Base-by-base conservation (phyloP, 345 rosid species). In the Trapa incisa region DNA sequence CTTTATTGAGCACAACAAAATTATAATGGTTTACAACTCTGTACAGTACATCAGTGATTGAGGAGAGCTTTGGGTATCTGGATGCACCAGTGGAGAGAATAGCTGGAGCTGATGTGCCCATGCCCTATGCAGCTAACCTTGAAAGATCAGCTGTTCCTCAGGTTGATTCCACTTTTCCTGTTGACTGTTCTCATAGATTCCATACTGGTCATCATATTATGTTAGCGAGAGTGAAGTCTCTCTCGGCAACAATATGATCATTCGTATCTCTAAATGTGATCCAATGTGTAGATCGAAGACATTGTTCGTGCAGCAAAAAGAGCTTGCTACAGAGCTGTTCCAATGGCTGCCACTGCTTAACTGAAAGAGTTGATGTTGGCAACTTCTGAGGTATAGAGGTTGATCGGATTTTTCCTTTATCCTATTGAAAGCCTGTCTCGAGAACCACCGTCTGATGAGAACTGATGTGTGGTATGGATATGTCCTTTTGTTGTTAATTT, bases 121-220 rank as follows among this genome's bases (percentile, higher is more conserved):
- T 87, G 99, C 97, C 99, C 22, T 94, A 91, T 64, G 97, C 99
- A 17, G 89, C 95, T 39, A 94, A 91, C 83, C 85, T 94, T 22
- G 99, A 94, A 82, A 88, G 97, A 77, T 56, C 85, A 85, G 97
- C 99, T 65, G 82, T 87, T 64, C 99, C 99, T 68, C 99, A 94
- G 96, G 98, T 92, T 8, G 37, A 32, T 6, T 35, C 22, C 36
- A 67, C 53, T 33, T 38, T 66, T 32, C 36, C 61, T 53, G 65
- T 41, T 42, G 71, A 48, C 53, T 45, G 65, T 61, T 65, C 61
- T 39, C 61, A 52, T 39, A 67, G 38, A 22, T 56, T 47, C 42
- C 16, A 57, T 33, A 15, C 42, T 61, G 36, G 8, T 60, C 58
- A 52, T 36, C 10, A 22, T 65, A 37, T 29, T 57, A 0, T 64